Percentiles rank a stretch among this genome's conserved stretches.
Evolutionary conservation across 306 rosid genomes (phyloP).

Genomic region (Carpinus viminea): DNA sequence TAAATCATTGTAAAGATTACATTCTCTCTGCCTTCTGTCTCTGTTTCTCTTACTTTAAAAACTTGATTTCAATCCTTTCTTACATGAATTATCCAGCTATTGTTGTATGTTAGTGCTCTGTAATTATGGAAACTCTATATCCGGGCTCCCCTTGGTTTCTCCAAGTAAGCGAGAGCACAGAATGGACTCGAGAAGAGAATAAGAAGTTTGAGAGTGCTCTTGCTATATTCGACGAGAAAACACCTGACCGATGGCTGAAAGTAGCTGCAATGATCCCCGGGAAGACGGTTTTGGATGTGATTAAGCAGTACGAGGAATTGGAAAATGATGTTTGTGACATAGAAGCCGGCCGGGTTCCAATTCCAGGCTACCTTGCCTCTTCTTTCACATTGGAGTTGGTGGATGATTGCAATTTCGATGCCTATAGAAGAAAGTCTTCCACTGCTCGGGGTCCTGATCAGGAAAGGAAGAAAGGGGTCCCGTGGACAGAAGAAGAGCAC

Average conservation of each 20-base stretch:
- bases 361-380: constrained; percentile 71
- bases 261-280: constrained; percentile 90
- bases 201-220: constrained; percentile 89
- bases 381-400: constrained; percentile 62
- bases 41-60: background rate
- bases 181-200: constrained; percentile 92
- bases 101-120: constrained; percentile 5
- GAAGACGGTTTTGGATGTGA: constrained; percentile 75
- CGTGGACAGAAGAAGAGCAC: constrained; percentile 91
- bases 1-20: constrained; percentile 36
- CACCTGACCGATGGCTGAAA: constrained; percentile 72
- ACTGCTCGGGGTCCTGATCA: constrained; percentile 58
- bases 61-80: constrained; percentile 16
- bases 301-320: constrained; percentile 78
- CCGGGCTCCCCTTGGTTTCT: constrained; percentile 49
- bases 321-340: constrained; percentile 81
- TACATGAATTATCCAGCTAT: constrained; percentile 20
- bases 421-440: constrained; percentile 49
- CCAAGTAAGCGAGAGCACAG: constrained; percentile 47
- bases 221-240: constrained; percentile 72
- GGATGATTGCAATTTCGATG: constrained; percentile 58
- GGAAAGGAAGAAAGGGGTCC: constrained; percentile 76
- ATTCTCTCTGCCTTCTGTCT: constrained; percentile 26
- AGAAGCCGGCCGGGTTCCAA: constrained; percentile 77
- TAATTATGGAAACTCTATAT: constrained; percentile 64